Conservation (phyloP, 108 stramenopile genomes). For the Conticribra weissflogii region DNA sequence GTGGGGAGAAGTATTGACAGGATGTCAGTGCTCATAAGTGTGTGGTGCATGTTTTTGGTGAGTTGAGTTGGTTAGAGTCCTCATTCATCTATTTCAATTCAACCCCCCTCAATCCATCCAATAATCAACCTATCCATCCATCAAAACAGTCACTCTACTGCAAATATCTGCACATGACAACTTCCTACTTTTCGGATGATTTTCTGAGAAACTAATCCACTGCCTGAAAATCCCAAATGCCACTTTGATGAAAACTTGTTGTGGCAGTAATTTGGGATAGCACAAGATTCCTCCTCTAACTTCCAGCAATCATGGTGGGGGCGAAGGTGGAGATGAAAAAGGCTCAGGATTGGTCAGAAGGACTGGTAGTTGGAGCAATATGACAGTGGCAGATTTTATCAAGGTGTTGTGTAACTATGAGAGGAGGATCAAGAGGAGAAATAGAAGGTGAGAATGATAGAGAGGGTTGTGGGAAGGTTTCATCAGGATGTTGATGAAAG, state of each 20-base stretch:
- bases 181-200: constrained; percentile 66
- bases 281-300: constrained; percentile 73
- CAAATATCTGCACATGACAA: constrained; percentile 81
- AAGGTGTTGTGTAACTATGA: constrained; percentile 61
- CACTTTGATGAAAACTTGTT: constrained; percentile 76
- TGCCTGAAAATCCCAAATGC: constrained; percentile 83
- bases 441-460: neutral
- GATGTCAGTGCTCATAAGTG: constrained; percentile 72
- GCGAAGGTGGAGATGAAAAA: constrained; percentile 9
- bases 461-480: no score
- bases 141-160: constrained; percentile 68
- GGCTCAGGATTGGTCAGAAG: constrained; percentile 38
- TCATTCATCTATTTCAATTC: no score
- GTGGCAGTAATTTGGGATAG: constrained; percentile 90
- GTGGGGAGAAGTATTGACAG: constrained; percentile 72
- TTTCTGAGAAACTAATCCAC: constrained; percentile 58
- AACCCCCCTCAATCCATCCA: no score
- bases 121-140: no score
- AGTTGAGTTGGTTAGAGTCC: no score
- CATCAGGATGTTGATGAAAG: no score
- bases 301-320: no score
- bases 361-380: constrained; percentile 84
- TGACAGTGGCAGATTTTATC: constrained; percentile 82
- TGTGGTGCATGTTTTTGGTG: constrained; percentile 58
- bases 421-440: constrained; percentile 36